These are phyloP conservation scores for Penicillium occitanis DNA, from an alignment of 2,329 filamentous ascomycete genomes.

Conservation along the genomic window DNA sequence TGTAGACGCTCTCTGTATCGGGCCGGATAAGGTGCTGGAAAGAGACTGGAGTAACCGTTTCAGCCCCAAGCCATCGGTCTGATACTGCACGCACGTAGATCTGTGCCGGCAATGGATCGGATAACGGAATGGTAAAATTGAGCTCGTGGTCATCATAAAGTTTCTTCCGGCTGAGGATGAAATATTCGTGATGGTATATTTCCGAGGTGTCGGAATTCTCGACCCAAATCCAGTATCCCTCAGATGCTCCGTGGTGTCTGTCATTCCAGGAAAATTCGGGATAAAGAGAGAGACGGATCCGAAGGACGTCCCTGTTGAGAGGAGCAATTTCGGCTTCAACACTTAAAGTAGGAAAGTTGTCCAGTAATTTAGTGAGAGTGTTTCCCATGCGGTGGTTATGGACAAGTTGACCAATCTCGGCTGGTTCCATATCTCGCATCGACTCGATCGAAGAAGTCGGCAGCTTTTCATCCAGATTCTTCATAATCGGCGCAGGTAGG, in stretches of 20 bases:
- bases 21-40: slow-evolving; percentile 97
- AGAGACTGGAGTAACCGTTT: slow-evolving; percentile 91
- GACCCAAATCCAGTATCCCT: slow-evolving; percentile 98
- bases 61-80: slow-evolving; percentile 93
- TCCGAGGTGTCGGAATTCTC: slow-evolving; percentile 97
- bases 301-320: slow-evolving; percentile 86
- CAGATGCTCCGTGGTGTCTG: slow-evolving; percentile 85
- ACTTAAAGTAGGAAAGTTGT: slow-evolving; percentile 87
- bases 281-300: slow-evolving; percentile 81
- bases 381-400: slow-evolving; percentile 86
- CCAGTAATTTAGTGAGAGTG: slow-evolving; percentile 75
- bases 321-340: slow-evolving; percentile 95
- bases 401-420: slow-evolving; percentile 86
- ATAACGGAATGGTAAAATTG: slow-evolving; percentile 93
- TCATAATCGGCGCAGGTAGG: slow-evolving; percentile 76
- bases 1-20: slow-evolving; percentile 96
- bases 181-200: slow-evolving; percentile 97
- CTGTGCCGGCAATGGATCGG: slow-evolving; percentile 88
- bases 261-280: slow-evolving; percentile 96
- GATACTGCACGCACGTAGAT: slow-evolving; percentile 95
- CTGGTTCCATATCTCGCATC: slow-evolving; percentile 87
- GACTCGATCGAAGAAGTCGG: slow-evolving; percentile 71
- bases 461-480: slow-evolving; percentile 80
- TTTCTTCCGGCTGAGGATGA: slow-evolving; percentile 87
- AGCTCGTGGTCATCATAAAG: slow-evolving; percentile 95